These are phyloP conservation scores for Toxicodendron radicans DNA, from an alignment of 345 rosid genomes.

Conservation along the genomic window DNA sequence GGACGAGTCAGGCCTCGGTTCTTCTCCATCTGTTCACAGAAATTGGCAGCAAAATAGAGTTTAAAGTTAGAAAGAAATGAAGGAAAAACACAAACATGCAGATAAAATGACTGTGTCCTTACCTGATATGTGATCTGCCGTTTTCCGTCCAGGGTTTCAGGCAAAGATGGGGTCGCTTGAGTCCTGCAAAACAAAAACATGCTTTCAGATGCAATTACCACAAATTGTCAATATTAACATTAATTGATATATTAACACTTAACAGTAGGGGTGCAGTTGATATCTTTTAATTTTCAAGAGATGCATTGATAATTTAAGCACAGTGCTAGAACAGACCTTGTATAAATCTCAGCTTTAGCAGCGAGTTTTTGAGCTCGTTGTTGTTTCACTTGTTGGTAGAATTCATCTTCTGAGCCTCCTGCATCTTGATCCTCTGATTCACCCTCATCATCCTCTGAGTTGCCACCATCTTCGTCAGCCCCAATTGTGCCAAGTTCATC, in stretches of 20 bases:
- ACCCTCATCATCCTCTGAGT: background rate
- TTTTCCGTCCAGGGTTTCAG: conserved; percentile 69
- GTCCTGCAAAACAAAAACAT: conserved; percentile 34
- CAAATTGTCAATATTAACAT: background rate
- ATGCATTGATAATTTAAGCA: background rate
- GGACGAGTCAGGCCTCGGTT: conserved; percentile 74
- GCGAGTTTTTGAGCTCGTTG: conserved; percentile 61
- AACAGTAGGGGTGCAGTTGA: too few relatives aligned
- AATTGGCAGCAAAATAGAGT: conserved; percentile 3
- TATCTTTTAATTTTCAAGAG: too few relatives aligned
- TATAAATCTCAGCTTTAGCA: conserved; percentile 61
- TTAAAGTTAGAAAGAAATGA: background rate
- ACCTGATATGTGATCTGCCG: conserved; percentile 59
- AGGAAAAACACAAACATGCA: background rate
- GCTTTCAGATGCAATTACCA: conserved; percentile 1
- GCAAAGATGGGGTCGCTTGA: conserved; percentile 37
- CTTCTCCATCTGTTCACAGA: conserved; percentile 43
- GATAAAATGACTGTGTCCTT: conserved; percentile 12
- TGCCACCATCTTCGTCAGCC: conserved; percentile 36
- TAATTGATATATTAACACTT: too few relatives aligned
- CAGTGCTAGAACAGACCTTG: conserved; percentile 44
- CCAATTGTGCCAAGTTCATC: conserved; percentile 29
- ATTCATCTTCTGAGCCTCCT: conserved; percentile 60
- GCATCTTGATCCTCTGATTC: conserved; percentile 14
- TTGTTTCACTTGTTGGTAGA: conserved; percentile 56